Percentiles rank a stretch among this genome's conserved stretches.
Conservation (phyloP, 371 early-diverging fungal species). For the Fennellomyces sp. region DNA sequence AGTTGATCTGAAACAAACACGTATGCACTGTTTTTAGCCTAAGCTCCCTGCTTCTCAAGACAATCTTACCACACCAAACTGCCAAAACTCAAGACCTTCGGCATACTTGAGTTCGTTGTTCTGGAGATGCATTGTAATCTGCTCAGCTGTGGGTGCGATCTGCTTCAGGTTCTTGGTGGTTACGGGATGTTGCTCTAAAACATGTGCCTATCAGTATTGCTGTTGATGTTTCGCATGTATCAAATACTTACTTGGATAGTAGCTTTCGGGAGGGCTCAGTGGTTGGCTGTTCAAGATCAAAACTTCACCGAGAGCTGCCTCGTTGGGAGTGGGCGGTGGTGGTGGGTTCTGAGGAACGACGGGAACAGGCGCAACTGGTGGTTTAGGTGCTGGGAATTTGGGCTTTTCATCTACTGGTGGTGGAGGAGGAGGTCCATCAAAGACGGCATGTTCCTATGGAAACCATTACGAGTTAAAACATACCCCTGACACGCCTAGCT, state of each 20-base stretch:
- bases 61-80: constrained; percentile 35
- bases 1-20: constrained; percentile 30
- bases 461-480: neutral
- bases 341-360: constrained; percentile 4
- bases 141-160: constrained; percentile 39
- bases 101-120: constrained; percentile 21
- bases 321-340: constrained; percentile 18
- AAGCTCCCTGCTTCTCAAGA: neutral
- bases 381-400: too few relatives aligned
- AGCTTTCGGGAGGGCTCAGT: constrained; percentile 10
- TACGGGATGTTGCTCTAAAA: constrained; percentile 10
- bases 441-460: neutral
- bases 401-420: too few relatives aligned
- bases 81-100: constrained; percentile 28
- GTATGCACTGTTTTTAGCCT: too few relatives aligned
- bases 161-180: constrained; percentile 22
- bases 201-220: too few relatives aligned
- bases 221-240: too few relatives aligned
- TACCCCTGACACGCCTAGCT: neutral
- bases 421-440: constrained; percentile 6
- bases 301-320: constrained; percentile 11
- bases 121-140: constrained; percentile 27
- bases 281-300: constrained; percentile 8
- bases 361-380: constrained; percentile 7
- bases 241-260: constrained; percentile 11